Evolutionary conservation across 768 basidiomycete species (phyloP).

Genomic region (Boletus rufocinnamomeus): DNA sequence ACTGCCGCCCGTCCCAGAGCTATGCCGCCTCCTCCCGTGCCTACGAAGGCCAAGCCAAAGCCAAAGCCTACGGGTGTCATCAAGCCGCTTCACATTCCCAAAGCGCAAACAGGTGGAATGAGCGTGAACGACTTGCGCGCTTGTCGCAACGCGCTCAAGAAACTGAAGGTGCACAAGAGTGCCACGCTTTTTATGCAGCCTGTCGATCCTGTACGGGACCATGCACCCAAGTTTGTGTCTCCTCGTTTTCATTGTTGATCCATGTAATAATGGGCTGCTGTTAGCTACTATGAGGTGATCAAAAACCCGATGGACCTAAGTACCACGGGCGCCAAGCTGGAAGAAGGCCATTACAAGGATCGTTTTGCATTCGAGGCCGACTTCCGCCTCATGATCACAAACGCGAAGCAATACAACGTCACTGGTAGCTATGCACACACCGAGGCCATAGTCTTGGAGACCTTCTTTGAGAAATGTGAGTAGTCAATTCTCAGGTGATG

Average conservation of each 20-base stretch:
- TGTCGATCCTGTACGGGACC: constrained; percentile 94
- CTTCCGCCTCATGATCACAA: constrained; percentile 83
- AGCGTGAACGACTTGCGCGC: constrained; percentile 71
- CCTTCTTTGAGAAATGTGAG: constrained; percentile 85
- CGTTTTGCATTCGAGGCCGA: constrained; percentile 84
- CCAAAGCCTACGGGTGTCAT: constrained; percentile 25
- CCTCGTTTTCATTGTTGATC: constrained; percentile 3
- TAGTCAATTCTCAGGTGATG: constrained; percentile 16
- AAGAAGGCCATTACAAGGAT: constrained; percentile 82
- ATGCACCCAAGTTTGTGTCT: constrained; percentile 71
- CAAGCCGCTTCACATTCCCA: constrained; percentile 54
- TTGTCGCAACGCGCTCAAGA: constrained; percentile 76
- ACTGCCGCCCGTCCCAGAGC: constrained; percentile 10
- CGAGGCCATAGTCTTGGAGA: constrained; percentile 74
- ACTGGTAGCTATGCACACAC: constrained; percentile 70
- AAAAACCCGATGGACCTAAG: constrained; percentile 94
- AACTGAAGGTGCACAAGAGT: constrained; percentile 73
- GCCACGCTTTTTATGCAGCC: constrained; percentile 78
- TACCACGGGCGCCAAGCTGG: constrained; percentile 84
- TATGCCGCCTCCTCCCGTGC: constrained; percentile 36
- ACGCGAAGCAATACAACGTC: constrained; percentile 85
- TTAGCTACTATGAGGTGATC: constrained; percentile 87
- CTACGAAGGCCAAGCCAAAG: constrained; percentile 31
- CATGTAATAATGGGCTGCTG: background rate
- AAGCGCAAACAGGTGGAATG: constrained; percentile 80